These are phyloP conservation scores for Punica granatum DNA, from an alignment of 345 rosid genomes.

Conservation along the genomic window DNA sequence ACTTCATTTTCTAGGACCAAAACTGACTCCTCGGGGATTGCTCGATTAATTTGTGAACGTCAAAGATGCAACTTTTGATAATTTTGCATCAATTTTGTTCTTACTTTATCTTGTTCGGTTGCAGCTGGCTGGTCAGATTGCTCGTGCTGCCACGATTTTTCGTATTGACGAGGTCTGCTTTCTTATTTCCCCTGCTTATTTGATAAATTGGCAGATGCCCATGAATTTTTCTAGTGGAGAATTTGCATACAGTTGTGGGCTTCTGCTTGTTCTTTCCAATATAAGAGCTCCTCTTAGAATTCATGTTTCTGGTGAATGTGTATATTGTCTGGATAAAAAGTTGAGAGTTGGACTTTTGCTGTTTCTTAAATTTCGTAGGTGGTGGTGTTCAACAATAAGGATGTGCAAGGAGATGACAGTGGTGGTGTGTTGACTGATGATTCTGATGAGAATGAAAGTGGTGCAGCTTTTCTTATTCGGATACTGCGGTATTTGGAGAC, in stretches of 20 bases:
- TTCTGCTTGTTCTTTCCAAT: background rate
- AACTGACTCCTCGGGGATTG: no score
- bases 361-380: constrained; percentile 33
- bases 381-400: constrained; percentile 73
- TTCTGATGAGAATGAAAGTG: constrained; percentile 56
- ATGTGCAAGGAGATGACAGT: constrained; percentile 24
- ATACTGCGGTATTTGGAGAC: constrained; percentile 84
- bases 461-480: constrained; percentile 69
- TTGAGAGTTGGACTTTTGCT: background rate
- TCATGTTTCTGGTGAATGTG: background rate
- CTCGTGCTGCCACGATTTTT: constrained; percentile 88
- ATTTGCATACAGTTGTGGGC: background rate
- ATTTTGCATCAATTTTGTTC: no score
- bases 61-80: no score
- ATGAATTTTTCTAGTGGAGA: background rate
- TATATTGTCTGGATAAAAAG: background rate
- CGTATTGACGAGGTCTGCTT: constrained; percentile 72
- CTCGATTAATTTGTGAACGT: no score
- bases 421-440: constrained; percentile 10
- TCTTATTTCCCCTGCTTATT: background rate
- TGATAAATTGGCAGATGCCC: background rate
- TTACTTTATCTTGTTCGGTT: constrained; percentile 4
- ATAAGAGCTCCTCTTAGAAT: background rate
- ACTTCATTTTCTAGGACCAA: no score
- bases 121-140: constrained; percentile 90